Base-by-base conservation (phyloP, 345 rosid genomes). In the Linum usitatissimum region DNA sequence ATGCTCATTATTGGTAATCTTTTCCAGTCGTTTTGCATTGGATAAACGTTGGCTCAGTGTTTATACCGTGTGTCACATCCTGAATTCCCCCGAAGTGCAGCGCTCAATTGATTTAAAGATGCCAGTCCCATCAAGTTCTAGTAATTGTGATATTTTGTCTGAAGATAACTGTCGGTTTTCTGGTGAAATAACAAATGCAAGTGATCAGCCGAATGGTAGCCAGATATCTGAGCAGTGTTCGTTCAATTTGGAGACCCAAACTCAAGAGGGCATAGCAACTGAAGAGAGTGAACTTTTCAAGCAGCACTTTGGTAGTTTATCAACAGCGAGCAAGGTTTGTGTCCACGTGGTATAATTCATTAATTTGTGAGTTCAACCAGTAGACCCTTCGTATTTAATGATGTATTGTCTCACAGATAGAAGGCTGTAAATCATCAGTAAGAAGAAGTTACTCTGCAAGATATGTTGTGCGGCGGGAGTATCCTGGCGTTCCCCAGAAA, bases 1-100 rank as follows among this genome's bases (percentile, higher is more conserved):
- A 65, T 55, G 49, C 67, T 68, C 62, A 64, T 20, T 64, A 18
- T 69, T 30, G 77, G 45, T 64, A 55, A 65, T 62, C 18, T 21
- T 6, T 55, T 59, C 64, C 68, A 69, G 76, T 69, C 62, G 71
- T 74, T 74, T 73, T 64, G 68, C 73, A 55, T 71, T 63, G 67
- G 80, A 83, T 66, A 81, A 73, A 34, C 81, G 72, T 38, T 89
- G 94, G 94, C 79, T 68, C 67, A 81, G 78, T 1, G 79, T 86
- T 70, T 86, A 89, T 68, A 89, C 80, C 14, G 96, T 89, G 17
- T 82, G 87, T 70, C 40, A 79, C 75, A 68, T 80, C 65, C 66
- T 74, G 40, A 70, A 72, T 76, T 81, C 87, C 60, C 91, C 96
- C 36, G 84, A 73, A 64, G 66, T 70, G 63, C 82, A 70, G 68